phyloP scores from a whole-genome alignment of 1,284 basidiomycete genomes.

The Sanghuangporus baumii region DNA sequence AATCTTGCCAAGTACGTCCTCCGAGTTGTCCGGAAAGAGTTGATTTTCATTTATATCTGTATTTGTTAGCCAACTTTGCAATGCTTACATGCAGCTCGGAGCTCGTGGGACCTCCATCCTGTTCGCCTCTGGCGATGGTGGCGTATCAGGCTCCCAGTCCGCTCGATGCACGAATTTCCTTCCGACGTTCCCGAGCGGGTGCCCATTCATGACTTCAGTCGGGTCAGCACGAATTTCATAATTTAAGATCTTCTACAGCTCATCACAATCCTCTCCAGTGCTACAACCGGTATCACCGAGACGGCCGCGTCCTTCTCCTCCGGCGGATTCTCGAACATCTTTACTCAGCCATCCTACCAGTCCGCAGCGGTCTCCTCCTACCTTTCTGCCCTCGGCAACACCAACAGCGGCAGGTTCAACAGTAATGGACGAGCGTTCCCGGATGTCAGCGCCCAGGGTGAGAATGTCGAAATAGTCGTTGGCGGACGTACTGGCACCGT shows the following conservation, averaged over 20 bases:
- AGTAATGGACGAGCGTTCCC: constrained; percentile 36
- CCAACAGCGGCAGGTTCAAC: constrained; percentile 32
- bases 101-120: constrained; percentile 33
- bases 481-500: constrained; percentile 23
- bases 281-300: constrained; percentile 27
- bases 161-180: constrained; percentile 27
- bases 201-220: constrained; percentile 26
- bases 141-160: constrained; percentile 32
- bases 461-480: constrained; percentile 25
- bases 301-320: constrained; percentile 30
- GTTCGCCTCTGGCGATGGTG: constrained; percentile 34
- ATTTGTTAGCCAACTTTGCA: constrained; percentile 30
- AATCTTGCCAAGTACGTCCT: constrained; percentile 23
- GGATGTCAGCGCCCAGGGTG: constrained; percentile 37
- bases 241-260: constrained; percentile 13
- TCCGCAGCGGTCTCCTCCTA: constrained; percentile 23
- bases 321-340: constrained; percentile 38
- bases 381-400: constrained; percentile 28
- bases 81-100: constrained; percentile 30
- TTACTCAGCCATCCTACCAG: constrained; percentile 34
- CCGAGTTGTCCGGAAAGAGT: neutral
- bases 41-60: neutral
- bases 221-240: constrained; percentile 25
- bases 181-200: constrained; percentile 30
- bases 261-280: constrained; percentile 23